A percentile compares a stretch with the other conserved stretches of the same genome.
Conservation (phyloP, 2,329 filamentous ascomycete genomes). For the Coniochaeta sp. region DNA sequence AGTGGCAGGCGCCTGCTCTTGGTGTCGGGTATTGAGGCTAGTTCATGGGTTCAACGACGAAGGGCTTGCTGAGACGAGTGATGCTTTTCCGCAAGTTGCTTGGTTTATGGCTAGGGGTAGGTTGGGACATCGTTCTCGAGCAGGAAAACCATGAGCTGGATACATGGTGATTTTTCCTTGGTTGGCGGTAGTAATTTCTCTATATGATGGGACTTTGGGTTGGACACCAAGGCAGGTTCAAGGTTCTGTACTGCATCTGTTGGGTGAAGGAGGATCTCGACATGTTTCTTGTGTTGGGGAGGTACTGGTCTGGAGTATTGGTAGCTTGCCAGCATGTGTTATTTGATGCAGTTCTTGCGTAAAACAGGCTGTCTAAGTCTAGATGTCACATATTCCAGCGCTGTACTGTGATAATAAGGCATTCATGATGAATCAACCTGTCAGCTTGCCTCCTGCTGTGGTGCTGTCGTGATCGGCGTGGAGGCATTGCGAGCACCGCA, state of each 20-base stretch:
- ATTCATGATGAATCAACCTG: too few species aligned
- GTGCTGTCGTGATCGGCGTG: not conserved
- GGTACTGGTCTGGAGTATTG: too few species aligned
- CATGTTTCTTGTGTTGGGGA: not conserved
- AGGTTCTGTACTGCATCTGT: too few species aligned
- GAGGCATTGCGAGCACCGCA: not conserved
- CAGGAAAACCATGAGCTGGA: not conserved
- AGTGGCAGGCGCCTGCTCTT: not conserved
- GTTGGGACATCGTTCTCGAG: not conserved
- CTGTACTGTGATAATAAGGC: too few species aligned
- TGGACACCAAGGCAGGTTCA: too few species aligned
- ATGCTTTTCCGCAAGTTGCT: not conserved
- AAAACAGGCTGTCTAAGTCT: too few species aligned
- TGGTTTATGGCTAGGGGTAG: not conserved
- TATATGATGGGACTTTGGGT: not conserved
- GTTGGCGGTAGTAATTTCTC: not conserved
- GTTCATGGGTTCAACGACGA: not conserved
- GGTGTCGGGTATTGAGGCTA: not conserved
- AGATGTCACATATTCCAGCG: too few species aligned
- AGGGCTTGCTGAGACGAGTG: not conserved
- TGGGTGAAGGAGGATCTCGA: not conserved
- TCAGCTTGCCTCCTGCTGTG: not conserved
- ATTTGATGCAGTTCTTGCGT: too few species aligned
- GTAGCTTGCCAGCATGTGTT: too few species aligned
- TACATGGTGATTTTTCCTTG: not conserved